Evolutionary conservation across 352 stramenopile genomes (phyloP), one percentile per base, ranked within the genome.

Genomic region (Phytophthora citricola): DNA sequence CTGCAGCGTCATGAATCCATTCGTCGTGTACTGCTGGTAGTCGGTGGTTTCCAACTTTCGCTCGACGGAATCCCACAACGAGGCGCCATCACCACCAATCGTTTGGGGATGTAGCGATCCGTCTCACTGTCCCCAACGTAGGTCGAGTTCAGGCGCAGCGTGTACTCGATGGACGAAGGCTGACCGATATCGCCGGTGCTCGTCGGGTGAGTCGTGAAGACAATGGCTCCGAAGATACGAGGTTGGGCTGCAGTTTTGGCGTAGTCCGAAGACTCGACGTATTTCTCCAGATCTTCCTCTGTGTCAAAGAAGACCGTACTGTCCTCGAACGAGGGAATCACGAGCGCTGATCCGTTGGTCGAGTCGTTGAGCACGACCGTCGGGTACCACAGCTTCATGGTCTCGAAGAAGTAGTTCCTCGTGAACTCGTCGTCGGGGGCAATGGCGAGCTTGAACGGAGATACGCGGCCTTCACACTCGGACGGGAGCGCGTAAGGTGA

Each of bases 1-100:
- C 55, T 87, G 78, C 20, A 87, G 68, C 10, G 78, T 81, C 50
- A 73, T 51, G 66, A 85, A 85, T 4, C 78, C 78, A 7, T 72
- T 63, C 3, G 40, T 63, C 4, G 78, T 75, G 56, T 87, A 84
- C 36, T 71, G 68, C 40, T 63, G 51, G 39, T 76, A 79, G n/a
- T 78, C 55, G 17, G 60, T 66, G n/a, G 41, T 63, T 55, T 58
- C 63, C 12, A 72, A 50, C 15, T 72, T 72, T 31, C 58, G 63
- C 6, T 59, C 40, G 6, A 71, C 52, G 5, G 63, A 71, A 34
- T 62, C 27, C 63, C 63, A 71, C 7, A 57, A 22, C 7, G 63
- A 71, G 0, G 57, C 63, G 0, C 57, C 49, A 41, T 63, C 39
- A 41, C 43, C 27, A 61, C 47, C 70, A 44, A 70, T 8, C 55